Evolutionary conservation across 352 stramenopile genomes (phyloP), one percentile per base, ranked within the genome.

Genomic region (Phytophthora hibernalis): DNA sequence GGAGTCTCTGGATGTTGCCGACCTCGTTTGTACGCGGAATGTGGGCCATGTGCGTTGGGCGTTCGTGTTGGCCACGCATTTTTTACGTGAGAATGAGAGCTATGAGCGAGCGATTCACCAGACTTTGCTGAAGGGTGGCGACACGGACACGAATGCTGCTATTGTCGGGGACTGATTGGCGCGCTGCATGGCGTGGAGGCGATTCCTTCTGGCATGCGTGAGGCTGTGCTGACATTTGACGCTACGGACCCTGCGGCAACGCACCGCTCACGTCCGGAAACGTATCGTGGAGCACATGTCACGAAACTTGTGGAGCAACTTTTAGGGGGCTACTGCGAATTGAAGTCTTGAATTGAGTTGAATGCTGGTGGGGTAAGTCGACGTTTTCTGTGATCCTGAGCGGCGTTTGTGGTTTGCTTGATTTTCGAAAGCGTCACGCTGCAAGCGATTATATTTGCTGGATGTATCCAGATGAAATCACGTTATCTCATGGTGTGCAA

Each of bases 61-160:
- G 0, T 87, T 89, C 51, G 61, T 78, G 42, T 61, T 89, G 12
- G 72, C 78, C 24, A 70, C 83, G 18, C 47, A 89, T 52, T 84
- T 83, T 47, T 57, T 89, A 28, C 73, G 78, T 0, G 24, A 66
- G 28, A 75, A 79, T 26, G 60, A 71, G 15, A 50, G 58, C 15
- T 89, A 85, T 48, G 76, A 87, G 30, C 50, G 68, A 3, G 80
- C 74, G 10, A 85, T 89, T 42, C 55, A 73, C 12, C 57, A 77
- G 20, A 87, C 80, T 52, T 64, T 89, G 47, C 61, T 84, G 12
- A 83, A 85, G 33, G 80, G 70, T 18, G 80, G 78, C 1, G 80
- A 89, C 35, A 89, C 80, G 9, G 80, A 89, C 47, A 89, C 80
- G 24, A 89, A 89, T 60, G 80, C 80, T 7, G 80, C 76, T 13